phyloP scores from a whole-genome alignment of 2,329 filamentous ascomycete genomes.

The Tolypocladium tropicale region DNA sequence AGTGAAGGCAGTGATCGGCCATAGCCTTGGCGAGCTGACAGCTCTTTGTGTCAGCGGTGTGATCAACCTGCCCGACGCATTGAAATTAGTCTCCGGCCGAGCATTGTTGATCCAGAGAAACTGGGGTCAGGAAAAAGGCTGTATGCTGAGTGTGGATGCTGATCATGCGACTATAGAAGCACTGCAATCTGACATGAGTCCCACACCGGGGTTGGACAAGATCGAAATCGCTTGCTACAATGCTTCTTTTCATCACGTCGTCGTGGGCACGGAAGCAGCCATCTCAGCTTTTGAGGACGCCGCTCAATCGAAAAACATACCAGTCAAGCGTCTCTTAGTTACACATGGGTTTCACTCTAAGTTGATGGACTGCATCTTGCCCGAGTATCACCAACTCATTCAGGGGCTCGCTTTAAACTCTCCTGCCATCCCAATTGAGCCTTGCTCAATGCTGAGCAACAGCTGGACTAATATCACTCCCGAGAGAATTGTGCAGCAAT shows the following conservation, averaged over 20 bases:
- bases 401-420: neutral
- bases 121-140: constrained; percentile 23
- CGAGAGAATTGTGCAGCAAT: constrained; percentile 15
- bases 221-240: constrained; percentile 23
- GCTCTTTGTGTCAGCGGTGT: constrained; percentile 22
- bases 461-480: constrained; percentile 5
- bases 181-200: neutral
- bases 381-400: neutral
- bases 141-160: constrained; percentile 19
- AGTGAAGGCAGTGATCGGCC: constrained; percentile 14
- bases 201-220: neutral
- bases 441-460: constrained; percentile 4
- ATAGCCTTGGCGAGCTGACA: constrained; percentile 29
- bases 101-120: constrained; percentile 18
- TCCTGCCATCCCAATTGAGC: constrained; percentile 5
- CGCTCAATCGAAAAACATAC: neutral
- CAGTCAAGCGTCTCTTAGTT: constrained; percentile 1
- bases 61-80: constrained; percentile 17
- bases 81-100: constrained; percentile 19
- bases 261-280: constrained; percentile 15
- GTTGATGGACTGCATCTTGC: constrained; percentile 4
- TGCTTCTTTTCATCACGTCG: constrained; percentile 16
- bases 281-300: constrained; percentile 6
- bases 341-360: constrained; percentile 7
- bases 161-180: neutral